These are phyloP conservation scores for Alternaria conjuncta DNA, from an alignment of 2,329 filamentous ascomycete species.

Conservation along the genomic window DNA sequence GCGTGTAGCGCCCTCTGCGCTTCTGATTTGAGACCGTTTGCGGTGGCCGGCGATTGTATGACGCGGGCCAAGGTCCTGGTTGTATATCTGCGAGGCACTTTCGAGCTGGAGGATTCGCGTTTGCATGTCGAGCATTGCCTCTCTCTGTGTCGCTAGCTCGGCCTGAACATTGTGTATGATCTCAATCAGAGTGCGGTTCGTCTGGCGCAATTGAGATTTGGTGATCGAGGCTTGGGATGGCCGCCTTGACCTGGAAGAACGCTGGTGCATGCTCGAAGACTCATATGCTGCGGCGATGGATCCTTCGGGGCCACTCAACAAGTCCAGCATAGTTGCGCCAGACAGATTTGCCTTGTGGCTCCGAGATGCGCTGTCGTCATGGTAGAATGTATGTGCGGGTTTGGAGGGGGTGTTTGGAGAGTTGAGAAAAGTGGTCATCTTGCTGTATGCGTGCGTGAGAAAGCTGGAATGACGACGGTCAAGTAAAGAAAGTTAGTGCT, in stretches of 20 bases:
- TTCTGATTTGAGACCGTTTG: slow-evolving; percentile 12
- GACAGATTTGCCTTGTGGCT: slow-evolving; percentile 29
- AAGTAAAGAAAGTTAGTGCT: slow-evolving; percentile 2
- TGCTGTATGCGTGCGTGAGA: not conserved
- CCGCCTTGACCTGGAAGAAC: slow-evolving; percentile 21
- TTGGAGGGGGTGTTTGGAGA: slow-evolving; percentile 7
- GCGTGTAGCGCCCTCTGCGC: slow-evolving; percentile 9
- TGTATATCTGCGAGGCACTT: slow-evolving; percentile 5
- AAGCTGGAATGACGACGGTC: not conserved
- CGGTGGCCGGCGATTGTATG: not conserved
- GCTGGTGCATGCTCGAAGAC: not conserved
- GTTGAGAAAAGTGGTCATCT: slow-evolving; percentile 25
- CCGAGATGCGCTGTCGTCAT: slow-evolving; percentile 10
- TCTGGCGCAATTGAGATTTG: slow-evolving; percentile 32
- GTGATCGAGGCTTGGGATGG: slow-evolving; percentile 32
- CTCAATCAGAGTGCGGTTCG: slow-evolving; percentile 33
- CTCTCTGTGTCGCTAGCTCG: slow-evolving; percentile 33
- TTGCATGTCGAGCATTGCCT: slow-evolving; percentile 38
- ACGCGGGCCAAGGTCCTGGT: not conserved
- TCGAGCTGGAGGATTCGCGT: slow-evolving; percentile 38
- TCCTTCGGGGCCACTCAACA: slow-evolving; percentile 20
- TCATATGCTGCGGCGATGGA: slow-evolving; percentile 20
- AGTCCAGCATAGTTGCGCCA: slow-evolving; percentile 29
- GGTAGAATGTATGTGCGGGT: slow-evolving; percentile 12
- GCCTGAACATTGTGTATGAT: slow-evolving; percentile 39